Evolutionary conservation across 345 rosid genomes (phyloP).

Genomic region (Salix dunnii): DNA sequence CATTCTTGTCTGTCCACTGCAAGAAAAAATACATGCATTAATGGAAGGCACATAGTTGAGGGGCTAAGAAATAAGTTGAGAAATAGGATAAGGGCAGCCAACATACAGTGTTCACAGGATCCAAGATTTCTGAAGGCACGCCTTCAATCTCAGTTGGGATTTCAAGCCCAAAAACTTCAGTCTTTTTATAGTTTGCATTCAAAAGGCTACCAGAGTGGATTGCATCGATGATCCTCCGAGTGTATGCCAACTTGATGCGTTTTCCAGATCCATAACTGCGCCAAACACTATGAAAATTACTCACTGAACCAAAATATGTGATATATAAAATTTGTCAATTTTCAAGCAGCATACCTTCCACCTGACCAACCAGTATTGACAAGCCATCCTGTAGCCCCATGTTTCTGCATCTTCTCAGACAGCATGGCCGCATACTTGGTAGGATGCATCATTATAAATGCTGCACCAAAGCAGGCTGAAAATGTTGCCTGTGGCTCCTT

Average conservation of each 20-base stretch:
- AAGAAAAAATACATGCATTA: constrained; percentile 6
- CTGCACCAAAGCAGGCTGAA: constrained; percentile 97
- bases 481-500: constrained; percentile 92
- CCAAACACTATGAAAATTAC: background rate
- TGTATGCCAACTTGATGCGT: constrained; percentile 32
- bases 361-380: constrained; percentile 98
- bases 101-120: constrained; percentile 72
- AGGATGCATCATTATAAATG: constrained; percentile 95
- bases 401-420: constrained; percentile 89
- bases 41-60: background rate
- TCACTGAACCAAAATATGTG: background rate
- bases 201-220: constrained; percentile 28
- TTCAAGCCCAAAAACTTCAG: constrained; percentile 78
- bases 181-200: constrained; percentile 27
- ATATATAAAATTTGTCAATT: background rate
- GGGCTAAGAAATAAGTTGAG: background rate
- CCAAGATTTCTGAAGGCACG: constrained; percentile 80
- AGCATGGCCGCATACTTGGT: constrained; percentile 98
- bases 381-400: constrained; percentile 97
- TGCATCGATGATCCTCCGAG: constrained; percentile 30
- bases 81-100: background rate
- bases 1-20: constrained; percentile 85
- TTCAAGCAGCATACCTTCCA: constrained; percentile 58
- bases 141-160: constrained; percentile 78
- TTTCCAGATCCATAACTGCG: constrained; percentile 51